Conservation (phyloP, 257 asterid genomes). For the Anisodus tanguticus region DNA sequence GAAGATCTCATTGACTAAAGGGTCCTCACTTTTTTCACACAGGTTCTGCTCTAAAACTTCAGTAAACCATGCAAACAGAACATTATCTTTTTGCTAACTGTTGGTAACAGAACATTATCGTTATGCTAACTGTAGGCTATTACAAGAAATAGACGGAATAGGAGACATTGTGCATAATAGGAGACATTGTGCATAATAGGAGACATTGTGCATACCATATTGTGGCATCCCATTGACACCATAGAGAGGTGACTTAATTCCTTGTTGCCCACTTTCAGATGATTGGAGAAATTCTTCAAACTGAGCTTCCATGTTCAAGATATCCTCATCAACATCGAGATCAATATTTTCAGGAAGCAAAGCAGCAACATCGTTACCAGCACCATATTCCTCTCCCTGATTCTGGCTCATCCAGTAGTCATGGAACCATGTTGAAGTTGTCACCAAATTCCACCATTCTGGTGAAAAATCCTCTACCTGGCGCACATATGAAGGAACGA, state of each 20-base stretch:
- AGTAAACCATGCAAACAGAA: not conserved
- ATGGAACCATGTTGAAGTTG: conserved; percentile 79
- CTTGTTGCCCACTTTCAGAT: conserved; percentile 47
- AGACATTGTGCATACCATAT: conserved; percentile 47
- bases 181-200: not conserved
- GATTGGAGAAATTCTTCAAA: conserved; percentile 82
- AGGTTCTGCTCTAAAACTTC: not conserved
- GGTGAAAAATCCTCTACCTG: conserved; percentile 96
- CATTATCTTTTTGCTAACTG: too few species aligned
- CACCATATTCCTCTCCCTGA: conserved; percentile 58
- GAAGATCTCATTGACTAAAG: not conserved
- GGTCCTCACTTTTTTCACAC: not conserved
- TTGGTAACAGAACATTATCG: too few species aligned
- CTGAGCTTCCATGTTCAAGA: conserved; percentile 81
- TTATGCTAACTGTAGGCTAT: not conserved
- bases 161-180: not conserved
- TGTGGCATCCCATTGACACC: conserved; percentile 39
- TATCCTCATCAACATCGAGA: conserved; percentile 80
- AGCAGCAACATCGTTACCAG: conserved; percentile 40
- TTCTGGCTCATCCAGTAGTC: conserved; percentile 84
- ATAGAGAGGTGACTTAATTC: conserved; percentile 31
- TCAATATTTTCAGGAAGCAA: conserved; percentile 81
- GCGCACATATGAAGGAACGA: conserved; percentile 76
- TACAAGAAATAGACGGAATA: not conserved
- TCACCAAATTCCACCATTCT: conserved; percentile 91